phyloP scores from a whole-genome alignment of 2,329 filamentous ascomycete species.

The Fusarium sp. region DNA sequence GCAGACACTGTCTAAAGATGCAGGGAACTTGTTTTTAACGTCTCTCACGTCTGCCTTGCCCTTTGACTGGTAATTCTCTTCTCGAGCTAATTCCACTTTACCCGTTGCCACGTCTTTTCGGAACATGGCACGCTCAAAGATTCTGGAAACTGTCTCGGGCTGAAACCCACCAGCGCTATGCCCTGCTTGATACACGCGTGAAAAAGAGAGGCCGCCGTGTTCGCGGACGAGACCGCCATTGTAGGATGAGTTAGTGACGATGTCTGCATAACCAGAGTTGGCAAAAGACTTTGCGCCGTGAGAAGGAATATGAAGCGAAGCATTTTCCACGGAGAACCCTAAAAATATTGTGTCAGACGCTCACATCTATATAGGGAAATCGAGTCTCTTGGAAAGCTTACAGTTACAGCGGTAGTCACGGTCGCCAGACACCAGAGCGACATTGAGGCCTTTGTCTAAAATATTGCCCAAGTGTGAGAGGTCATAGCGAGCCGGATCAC shows the following conservation, averaged over 20 bases:
- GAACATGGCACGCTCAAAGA: not conserved
- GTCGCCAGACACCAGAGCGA: not conserved
- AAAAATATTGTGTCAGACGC: not conserved
- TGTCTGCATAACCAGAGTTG: not conserved
- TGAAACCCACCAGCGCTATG: not conserved
- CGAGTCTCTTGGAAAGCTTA: too few relatives aligned
- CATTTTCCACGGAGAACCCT: not conserved
- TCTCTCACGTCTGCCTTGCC: not conserved
- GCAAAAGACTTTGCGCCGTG: not conserved
- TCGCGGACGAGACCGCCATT: not conserved
- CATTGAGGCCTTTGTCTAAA: not conserved
- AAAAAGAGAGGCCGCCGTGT: not conserved
- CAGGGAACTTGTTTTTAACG: not conserved
- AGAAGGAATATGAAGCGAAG: not conserved
- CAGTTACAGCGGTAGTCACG: not conserved
- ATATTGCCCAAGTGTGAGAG: not conserved
- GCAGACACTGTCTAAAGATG: not conserved
- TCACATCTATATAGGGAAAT: too few relatives aligned
- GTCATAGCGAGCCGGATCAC: not conserved
- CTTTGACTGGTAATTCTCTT: not conserved
- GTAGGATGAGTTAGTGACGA: not conserved
- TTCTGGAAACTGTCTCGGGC: not conserved
- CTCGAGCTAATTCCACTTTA: not conserved
- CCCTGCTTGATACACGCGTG: not conserved
- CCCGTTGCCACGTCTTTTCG: not conserved